Percentiles rank a stretch among this genome's conserved stretches.
Conservation (phyloP, 371 early-diverging fungal genomes). For the Syncephalis fuscata region DNA sequence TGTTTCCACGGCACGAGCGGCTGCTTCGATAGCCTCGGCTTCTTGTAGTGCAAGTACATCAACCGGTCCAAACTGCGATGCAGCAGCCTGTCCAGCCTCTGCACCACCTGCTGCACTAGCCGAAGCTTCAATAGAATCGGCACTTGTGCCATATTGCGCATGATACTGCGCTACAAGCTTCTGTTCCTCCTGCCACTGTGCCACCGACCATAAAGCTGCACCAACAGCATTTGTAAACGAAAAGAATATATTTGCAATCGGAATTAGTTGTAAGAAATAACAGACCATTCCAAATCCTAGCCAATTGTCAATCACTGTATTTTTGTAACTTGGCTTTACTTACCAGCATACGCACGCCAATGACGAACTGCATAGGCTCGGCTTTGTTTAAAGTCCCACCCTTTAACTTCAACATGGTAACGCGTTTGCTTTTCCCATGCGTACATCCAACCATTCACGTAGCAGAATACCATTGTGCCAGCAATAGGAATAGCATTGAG, state of each 20-base stretch:
- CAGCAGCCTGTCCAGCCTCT: too few species aligned
- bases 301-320: too few species aligned
- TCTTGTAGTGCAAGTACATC: too few species aligned
- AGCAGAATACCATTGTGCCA: slow-evolving; percentile 31
- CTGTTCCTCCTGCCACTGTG: too few species aligned
- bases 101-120: too few species aligned
- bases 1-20: too few species aligned
- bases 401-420: slow-evolving; percentile 35
- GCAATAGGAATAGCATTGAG: slow-evolving; percentile 36
- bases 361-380: slow-evolving; percentile 23
- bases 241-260: slow-evolving; percentile 44
- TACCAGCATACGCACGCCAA: slow-evolving; percentile 15
- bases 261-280: slow-evolving; percentile 40
- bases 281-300: slow-evolving; percentile 41
- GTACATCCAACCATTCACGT: slow-evolving; percentile 29
- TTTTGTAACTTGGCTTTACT: too few species aligned
- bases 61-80: too few species aligned
- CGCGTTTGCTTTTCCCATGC: slow-evolving; percentile 30
- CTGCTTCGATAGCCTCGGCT: too few species aligned
- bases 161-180: too few species aligned
- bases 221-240: slow-evolving; percentile 65
- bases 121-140: too few species aligned
- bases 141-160: too few species aligned
- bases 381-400: slow-evolving; percentile 24
- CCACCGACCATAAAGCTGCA: slow-evolving; percentile 42